These are phyloP conservation scores for Hyphopichia wangnamkhiaoensis DNA, from an alignment of 1,139 yeast species.

Conservation along the genomic window DNA sequence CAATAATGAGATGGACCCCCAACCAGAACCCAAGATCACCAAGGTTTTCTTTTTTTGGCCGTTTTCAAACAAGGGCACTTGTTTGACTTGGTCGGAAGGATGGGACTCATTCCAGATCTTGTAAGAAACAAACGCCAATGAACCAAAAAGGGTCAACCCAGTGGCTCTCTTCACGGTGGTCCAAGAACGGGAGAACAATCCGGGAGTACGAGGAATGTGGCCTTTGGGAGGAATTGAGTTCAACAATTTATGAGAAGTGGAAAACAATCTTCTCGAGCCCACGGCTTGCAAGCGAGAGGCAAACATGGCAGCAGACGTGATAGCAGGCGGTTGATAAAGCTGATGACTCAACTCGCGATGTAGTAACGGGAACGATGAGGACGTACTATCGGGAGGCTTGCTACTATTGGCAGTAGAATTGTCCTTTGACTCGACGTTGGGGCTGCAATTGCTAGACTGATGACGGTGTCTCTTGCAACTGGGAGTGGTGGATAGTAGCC, in stretches of 20 bases:
- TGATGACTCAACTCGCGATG: neutral
- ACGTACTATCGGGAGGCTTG: too few relatives aligned
- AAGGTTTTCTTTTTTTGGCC: slow-evolving; percentile 85
- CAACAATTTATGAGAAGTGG: slow-evolving; percentile 2
- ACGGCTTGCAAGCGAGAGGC: slow-evolving; percentile 1
- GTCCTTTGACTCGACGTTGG: too few relatives aligned
- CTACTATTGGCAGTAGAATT: too few relatives aligned
- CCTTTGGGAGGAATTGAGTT: slow-evolving; percentile 1
- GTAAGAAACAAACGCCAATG: slow-evolving; percentile 53
- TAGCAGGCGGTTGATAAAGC: neutral
- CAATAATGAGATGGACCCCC: slow-evolving; percentile 86
- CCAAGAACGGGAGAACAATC: slow-evolving; percentile 26
- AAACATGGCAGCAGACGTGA: slow-evolving; percentile 1
- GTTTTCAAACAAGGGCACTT: slow-evolving; percentile 57
- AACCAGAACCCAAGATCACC: slow-evolving; percentile 89
- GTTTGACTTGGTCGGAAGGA: slow-evolving; percentile 58
- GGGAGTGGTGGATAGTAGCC: neutral
- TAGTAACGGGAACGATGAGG: neutral
- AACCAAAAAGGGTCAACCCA: slow-evolving; percentile 30
- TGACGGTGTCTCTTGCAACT: too few relatives aligned
- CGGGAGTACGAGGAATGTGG: slow-evolving; percentile 6
- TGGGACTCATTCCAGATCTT: slow-evolving; percentile 61
- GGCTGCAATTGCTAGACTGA: too few relatives aligned
- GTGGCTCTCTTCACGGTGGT: slow-evolving; percentile 31
- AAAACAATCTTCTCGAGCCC: slow-evolving; percentile 4